Evolutionary conservation across 148 eudicot genomes (phyloP).

Genomic region (Amaranthus cruentus): DNA sequence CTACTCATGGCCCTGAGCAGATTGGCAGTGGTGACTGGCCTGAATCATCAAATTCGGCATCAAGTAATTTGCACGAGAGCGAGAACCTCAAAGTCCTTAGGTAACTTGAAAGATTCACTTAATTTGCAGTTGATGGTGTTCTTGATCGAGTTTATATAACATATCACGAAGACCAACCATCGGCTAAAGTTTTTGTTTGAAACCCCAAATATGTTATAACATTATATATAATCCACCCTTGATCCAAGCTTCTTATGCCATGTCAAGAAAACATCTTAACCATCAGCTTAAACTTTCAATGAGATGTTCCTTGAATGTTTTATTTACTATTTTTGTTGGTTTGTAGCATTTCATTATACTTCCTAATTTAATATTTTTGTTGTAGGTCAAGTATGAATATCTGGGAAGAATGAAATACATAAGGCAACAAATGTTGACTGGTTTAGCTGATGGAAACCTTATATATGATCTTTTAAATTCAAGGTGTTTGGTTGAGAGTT

Average conservation of each 20-base stretch:
- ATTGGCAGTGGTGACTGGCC: background rate
- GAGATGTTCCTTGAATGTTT: too few relatives aligned
- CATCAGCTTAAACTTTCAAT: background rate
- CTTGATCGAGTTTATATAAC: background rate
- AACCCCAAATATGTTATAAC: too few relatives aligned
- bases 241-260: too few relatives aligned
- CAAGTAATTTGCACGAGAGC: background rate
- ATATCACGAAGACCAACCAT: background rate
- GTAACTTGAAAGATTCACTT: background rate
- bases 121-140: too few relatives aligned
- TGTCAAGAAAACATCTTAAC: background rate
- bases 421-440: too few relatives aligned
- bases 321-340: background rate
- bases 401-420: background rate
- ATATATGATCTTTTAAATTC: too few relatives aligned
- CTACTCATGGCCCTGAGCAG: background rate
- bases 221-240: background rate
- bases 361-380: background rate
- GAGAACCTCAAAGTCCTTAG: background rate
- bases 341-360: background rate
- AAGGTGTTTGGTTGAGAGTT: too few relatives aligned
- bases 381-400: background rate
- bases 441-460: too few relatives aligned
- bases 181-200: too few relatives aligned
- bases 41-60: background rate